Base-by-base conservation (phyloP, 176 grass and related monocot species). In the Cenchrus americanus region DNA sequence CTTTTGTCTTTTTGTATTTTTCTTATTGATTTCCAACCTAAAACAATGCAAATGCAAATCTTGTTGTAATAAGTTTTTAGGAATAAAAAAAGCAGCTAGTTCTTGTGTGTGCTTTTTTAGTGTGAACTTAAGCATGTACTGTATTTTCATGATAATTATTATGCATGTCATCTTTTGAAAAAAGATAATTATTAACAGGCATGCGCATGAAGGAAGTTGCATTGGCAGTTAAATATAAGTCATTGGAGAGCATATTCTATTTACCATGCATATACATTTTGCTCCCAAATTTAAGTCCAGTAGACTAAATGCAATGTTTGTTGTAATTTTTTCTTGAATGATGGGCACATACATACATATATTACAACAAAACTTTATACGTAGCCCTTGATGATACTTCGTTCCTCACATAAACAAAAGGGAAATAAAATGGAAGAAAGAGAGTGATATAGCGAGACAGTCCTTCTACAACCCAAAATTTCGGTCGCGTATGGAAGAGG, bases 381-480 rank as follows among this genome's bases (percentile, higher is more conserved):
- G 2, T 30, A 30, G 2, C 14, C 9, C 48, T 18, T 1, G 27
- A 30, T 27, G 27, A 54, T 17, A 19, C 5, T 55, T 19, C 52
- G 19, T 55, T 19, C 52, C 52, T 55, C 1, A 6, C 52, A 19
- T 7, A 55, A 53, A 55, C 18, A 55, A 55, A 55, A 19, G 52
- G 53, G 53, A 54, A 54, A 55, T 19, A 37, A 37, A 4, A 19
- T 21, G 17, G 19, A 55, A 55, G 18, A 22, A 5, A 43, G 8
- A 2, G 34, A 37, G 34, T 37, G 34, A 61, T 23, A n/a, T 6
- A 62, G 51, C 1, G 41, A 18, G 66, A 43, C 48, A 47, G 24
- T 55, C 52, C 64, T 80, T 37, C 34, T 37, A 37, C 30, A 64
- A 80, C 76, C 84, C 21, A 86, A 26, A 21, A 32, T 10, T 64